A percentile compares a stretch with the other conserved stretches of the same genome.
Conservation (phyloP, 257 asterid species). For the Solanum arcanum region DNA sequence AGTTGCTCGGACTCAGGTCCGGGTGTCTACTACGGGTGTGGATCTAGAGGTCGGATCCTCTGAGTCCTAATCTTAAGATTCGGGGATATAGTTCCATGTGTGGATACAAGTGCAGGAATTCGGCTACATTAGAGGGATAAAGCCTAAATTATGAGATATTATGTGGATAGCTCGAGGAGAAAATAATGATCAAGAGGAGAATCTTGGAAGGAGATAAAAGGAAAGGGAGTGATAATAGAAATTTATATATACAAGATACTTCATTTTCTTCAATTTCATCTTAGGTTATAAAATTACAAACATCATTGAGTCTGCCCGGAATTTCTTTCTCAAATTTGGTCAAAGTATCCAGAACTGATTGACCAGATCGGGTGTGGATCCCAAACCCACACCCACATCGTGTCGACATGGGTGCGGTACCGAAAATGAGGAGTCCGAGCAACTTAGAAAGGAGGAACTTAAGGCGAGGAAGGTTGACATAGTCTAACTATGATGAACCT, state of each 20-base stretch:
- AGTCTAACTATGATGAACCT: background rate
- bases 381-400: background rate
- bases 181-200: background rate
- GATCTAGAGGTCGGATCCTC: background rate
- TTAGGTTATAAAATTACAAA: background rate
- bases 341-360: background rate
- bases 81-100: background rate
- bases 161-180: background rate
- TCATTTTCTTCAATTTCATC: background rate
- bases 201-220: background rate
- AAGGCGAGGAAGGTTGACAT: background rate
- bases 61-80: background rate
- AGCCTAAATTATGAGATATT: background rate
- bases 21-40: background rate
- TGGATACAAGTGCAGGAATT: background rate
- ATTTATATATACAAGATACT: no score
- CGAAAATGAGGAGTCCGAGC: background rate
- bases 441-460: background rate
- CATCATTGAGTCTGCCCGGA: background rate
- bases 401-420: background rate
- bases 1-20: background rate
- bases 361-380: background rate
- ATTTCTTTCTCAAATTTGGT: background rate
- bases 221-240: background rate
- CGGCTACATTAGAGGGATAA: background rate